A percentile compares a stretch with the other conserved stretches of the same genome.
phyloP scores from a whole-genome alignment of 352 stramenopile species.

The Peronospora belbahrii region DNA sequence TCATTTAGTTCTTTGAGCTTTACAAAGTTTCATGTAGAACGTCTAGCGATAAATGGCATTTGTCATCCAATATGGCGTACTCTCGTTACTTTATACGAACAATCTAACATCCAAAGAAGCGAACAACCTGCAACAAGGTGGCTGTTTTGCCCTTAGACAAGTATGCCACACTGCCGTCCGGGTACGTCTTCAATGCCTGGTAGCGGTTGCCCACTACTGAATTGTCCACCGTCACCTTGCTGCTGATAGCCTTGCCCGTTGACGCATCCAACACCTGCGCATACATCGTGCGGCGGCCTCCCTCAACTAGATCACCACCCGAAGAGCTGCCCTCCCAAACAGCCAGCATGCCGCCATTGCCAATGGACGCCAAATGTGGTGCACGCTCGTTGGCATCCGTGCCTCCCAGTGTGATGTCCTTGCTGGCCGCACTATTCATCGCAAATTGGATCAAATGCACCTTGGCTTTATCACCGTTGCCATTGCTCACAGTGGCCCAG shows the following conservation, averaged over 20 bases:
- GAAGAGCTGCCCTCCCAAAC: conserved; percentile 41
- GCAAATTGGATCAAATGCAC: conserved; percentile 55
- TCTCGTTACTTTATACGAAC: too few relatives aligned
- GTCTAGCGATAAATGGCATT: too few relatives aligned
- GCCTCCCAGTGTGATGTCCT: conserved; percentile 50
- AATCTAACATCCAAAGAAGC: conserved; percentile 33
- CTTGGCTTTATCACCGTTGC: conserved; percentile 36
- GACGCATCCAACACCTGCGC: conserved; percentile 40
- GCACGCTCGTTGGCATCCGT: conserved; percentile 43
- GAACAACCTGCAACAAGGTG: conserved; percentile 43
- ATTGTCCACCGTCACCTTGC: conserved; percentile 34
- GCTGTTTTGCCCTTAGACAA: conserved; percentile 35
- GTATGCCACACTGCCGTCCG: conserved; percentile 47
- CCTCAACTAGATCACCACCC: conserved; percentile 28
- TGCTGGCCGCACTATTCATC: conserved; percentile 31
- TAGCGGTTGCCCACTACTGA: conserved; percentile 51
- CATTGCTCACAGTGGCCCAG: conserved; percentile 57
- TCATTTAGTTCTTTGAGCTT: too few relatives aligned
- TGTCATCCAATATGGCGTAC: too few relatives aligned
- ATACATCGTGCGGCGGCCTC: conserved; percentile 33
- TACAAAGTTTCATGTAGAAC: too few relatives aligned
- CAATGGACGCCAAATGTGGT: conserved; percentile 37
- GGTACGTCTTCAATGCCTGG: conserved; percentile 46
- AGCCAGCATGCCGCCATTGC: conserved; percentile 32
- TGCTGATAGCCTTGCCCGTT: conserved; percentile 35